These are phyloP conservation scores for Aspergillus ellipticus DNA, from an alignment of 495 filamentous ascomycete species.

Conservation along the genomic window DNA sequence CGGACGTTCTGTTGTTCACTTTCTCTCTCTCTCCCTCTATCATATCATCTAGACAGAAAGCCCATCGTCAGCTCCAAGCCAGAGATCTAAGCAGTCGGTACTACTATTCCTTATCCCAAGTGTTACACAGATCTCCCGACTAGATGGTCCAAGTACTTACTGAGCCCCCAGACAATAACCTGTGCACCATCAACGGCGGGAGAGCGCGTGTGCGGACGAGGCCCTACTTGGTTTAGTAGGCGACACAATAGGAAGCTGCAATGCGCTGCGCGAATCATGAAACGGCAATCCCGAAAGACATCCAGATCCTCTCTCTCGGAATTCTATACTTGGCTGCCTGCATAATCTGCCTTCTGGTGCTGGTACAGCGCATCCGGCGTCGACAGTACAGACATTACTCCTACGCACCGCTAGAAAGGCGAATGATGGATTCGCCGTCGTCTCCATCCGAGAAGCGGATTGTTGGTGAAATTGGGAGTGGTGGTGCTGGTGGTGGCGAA, in stretches of 20 bases:
- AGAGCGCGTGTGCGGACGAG: background rate
- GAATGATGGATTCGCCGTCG: constrained; percentile 23
- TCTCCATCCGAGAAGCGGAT: constrained; percentile 9
- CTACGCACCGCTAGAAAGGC: constrained; percentile 14
- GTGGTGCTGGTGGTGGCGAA: constrained; percentile 15
- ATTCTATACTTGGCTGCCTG: constrained; percentile 15
- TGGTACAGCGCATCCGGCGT: constrained; percentile 20
- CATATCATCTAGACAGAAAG: background rate
- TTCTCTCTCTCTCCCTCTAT: background rate
- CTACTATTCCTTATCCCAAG: background rate
- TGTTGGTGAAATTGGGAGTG: background rate
- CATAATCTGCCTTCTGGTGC: constrained; percentile 17
- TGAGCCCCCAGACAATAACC: background rate
- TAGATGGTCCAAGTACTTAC: background rate
- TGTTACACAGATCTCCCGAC: background rate
- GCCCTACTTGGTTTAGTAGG: background rate
- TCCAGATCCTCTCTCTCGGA: constrained; percentile 13
- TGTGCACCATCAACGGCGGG: background rate
- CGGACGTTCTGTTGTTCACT: background rate
- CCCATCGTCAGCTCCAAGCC: background rate
- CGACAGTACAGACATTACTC: constrained; percentile 4
- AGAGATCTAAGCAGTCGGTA: background rate
- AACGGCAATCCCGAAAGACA: constrained; percentile 10
- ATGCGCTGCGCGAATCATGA: constrained; percentile 19
- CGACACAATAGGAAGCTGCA: constrained; percentile 6